Evolutionary conservation across 1,139 yeast species (phyloP), one percentile per base, ranked within the genome.

Genomic region (Candida glucosophila): DNA sequence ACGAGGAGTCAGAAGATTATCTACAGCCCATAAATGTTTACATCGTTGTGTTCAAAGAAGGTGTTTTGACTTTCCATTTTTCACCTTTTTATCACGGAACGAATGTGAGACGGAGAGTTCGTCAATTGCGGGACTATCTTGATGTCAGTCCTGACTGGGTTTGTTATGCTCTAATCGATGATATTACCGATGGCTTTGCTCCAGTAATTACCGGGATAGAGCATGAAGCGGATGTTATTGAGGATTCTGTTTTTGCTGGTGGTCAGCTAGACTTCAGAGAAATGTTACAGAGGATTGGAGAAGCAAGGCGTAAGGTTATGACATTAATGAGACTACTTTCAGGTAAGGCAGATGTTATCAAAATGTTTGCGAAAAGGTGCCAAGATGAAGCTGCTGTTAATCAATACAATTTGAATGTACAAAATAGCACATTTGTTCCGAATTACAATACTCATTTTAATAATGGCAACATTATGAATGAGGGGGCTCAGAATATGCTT

Each of bases 281-380:
- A 22, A 80, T 85, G 85, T 61, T 88, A 42, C 72, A 74, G 36
- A 67, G 81, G 37, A 83, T 88, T 37, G 96, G 96, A 30, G 92
- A 83, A 44, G 74, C 94, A 9, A 72, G 97, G 49, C 67, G 90
- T 34, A 82, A 79, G 45, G 93, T 86, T 20, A 88, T 88, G 95
- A 80, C 94, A 1, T 61, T 88, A 47, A 77, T 90, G 82, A 68
- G 98, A 43, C 62, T 90, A 34, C 64, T 90, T 28, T 77, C 93
- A 15, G 95, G 95, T 34, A 90, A 90, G 51, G 97, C 98, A 0
- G 98, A 92, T 52, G 98, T 90, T 31, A 85, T 90, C 43, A 82
- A 83, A 45, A 90, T 88, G 94, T 86, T 90, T 64, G 94, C 96
- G 20, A 90, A 90, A 49, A 69, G 98, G 46, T 88, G 96, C 53